Evolutionary conservation across 768 basidiomycete species (phyloP).

Genomic region (Melanogaster broomeanus): DNA sequence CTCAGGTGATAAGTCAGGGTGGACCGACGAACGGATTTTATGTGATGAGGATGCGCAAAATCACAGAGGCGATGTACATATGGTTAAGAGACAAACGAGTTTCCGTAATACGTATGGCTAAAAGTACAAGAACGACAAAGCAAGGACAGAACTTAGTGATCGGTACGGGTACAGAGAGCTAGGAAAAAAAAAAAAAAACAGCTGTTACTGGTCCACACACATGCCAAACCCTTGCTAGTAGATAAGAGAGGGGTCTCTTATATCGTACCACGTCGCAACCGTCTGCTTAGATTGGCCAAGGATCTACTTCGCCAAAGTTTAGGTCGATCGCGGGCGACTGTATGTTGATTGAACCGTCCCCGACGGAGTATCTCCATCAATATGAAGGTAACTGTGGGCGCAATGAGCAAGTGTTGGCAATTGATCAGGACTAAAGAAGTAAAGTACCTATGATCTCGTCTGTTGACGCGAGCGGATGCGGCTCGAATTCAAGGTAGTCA

Average conservation of each 20-base stretch:
- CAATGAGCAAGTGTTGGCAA: conserved; percentile 12
- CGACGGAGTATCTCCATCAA: conserved; percentile 67
- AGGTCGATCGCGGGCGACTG: conserved; percentile 49
- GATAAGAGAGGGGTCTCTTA: conserved; percentile 9
- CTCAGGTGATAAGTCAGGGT: neutral
- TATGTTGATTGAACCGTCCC: conserved; percentile 53
- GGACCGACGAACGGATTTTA: too few relatives aligned
- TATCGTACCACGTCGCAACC: conserved; percentile 35
- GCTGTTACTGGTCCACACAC: neutral
- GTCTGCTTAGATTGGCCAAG: conserved; percentile 29
- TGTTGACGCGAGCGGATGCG: conserved; percentile 48
- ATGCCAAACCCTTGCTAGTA: neutral
- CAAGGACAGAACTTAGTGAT: neutral
- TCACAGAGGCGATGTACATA: neutral
- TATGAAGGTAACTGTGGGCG: conserved; percentile 53
- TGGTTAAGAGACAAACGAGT: neutral
- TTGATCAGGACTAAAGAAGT: neutral
- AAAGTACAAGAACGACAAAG: conserved; percentile 1
- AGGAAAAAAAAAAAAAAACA: conserved; percentile 5
- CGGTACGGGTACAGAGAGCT: neutral
- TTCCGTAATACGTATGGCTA: neutral
- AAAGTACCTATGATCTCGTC: conserved; percentile 53
- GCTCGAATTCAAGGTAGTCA: conserved; percentile 57
- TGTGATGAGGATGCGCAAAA: too few relatives aligned
- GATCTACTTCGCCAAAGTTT: conserved; percentile 44